Evolutionary conservation across 2,329 filamentous ascomycete species (phyloP).

Genomic region (Claviceps monticola): DNA sequence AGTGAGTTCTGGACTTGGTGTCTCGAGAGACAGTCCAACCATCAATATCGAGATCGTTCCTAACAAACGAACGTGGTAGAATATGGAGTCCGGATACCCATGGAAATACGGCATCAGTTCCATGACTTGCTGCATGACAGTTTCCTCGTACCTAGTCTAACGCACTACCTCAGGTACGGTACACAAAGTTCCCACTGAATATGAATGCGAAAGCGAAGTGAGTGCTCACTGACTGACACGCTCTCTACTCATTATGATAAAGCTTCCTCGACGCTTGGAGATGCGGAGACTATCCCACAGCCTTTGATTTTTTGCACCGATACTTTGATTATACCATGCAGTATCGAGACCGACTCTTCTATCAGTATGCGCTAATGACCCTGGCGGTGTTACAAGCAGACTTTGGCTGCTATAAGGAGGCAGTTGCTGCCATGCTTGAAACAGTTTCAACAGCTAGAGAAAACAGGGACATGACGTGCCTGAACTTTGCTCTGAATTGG

Average conservation of each 20-base stretch:
- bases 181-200: background rate
- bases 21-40: background rate
- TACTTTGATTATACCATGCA: conserved; percentile 98
- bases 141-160: conserved; percentile 54
- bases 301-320: conserved; percentile 81
- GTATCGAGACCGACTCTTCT: conserved; percentile 67
- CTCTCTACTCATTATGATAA: conserved; percentile 4
- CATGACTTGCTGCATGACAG: conserved; percentile 53
- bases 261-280: conserved; percentile 88
- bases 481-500: conserved; percentile 95
- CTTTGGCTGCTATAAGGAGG: conserved; percentile 82
- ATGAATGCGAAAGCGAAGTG: background rate
- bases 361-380: conserved; percentile 91
- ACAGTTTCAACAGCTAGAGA: conserved; percentile 90
- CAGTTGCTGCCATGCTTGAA: conserved; percentile 87
- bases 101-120: conserved; percentile 59
- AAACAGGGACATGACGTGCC: conserved; percentile 78
- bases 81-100: conserved; percentile 64
- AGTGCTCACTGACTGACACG: background rate
- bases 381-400: conserved; percentile 87
- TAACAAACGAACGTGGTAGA: conserved; percentile 27
- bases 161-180: conserved; percentile 56
- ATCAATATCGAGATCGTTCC: too few species aligned
- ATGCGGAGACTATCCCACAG: conserved; percentile 75
- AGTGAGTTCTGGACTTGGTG: conserved; percentile 31